These are phyloP conservation scores for Phytophthora meadii DNA, from an alignment of 352 stramenopile genomes.

Conservation along the genomic window DNA sequence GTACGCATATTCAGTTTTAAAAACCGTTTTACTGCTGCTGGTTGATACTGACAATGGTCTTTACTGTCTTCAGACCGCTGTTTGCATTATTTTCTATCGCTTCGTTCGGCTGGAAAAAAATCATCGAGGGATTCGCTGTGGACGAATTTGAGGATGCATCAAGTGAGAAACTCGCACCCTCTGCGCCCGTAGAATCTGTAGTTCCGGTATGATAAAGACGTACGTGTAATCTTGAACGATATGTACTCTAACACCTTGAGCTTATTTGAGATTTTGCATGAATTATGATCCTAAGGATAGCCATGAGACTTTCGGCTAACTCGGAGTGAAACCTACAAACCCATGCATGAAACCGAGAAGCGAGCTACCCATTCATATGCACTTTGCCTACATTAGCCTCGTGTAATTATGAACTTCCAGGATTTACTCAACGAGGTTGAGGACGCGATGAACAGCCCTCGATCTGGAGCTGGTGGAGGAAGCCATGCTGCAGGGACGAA, in stretches of 20 bases:
- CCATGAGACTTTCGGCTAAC: neutral
- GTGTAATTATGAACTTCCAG: constrained; percentile 67
- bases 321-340: constrained; percentile 16
- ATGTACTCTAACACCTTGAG: constrained; percentile 19
- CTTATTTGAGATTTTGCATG: neutral
- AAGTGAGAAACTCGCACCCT: constrained; percentile 27
- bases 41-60: constrained; percentile 6
- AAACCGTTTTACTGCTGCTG: neutral
- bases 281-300: constrained; percentile 24
- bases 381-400: neutral
- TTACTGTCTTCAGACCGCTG: constrained; percentile 43
- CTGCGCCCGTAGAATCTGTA: constrained; percentile 21
- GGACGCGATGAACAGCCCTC: constrained; percentile 56
- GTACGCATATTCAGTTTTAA: constrained; percentile 27
- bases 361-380: neutral
- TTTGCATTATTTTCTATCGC: constrained; percentile 73
- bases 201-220: constrained; percentile 33
- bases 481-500: constrained; percentile 15
- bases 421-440: constrained; percentile 80
- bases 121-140: constrained; percentile 56
- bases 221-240: constrained; percentile 23
- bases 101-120: constrained; percentile 67
- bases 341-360: constrained; percentile 19
- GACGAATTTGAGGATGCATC: constrained; percentile 43
- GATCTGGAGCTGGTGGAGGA: constrained; percentile 12